These are phyloP conservation scores for Talaromyces thailandensis DNA, from an alignment of 495 filamentous ascomycete species.

Conservation along the genomic window DNA sequence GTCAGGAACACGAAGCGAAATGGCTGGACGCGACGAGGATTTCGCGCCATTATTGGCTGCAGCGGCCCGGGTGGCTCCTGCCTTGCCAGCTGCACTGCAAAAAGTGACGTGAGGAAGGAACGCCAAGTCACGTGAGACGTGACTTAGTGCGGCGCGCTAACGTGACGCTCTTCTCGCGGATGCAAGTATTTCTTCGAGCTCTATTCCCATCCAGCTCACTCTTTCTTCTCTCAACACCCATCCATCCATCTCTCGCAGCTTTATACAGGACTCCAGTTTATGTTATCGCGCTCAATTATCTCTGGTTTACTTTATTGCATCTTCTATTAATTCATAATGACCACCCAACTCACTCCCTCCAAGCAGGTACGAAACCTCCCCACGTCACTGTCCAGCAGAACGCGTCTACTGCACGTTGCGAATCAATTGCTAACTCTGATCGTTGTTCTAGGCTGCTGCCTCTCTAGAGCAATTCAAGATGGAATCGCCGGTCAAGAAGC, in stretches of 20 bases:
- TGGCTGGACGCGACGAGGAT: conserved; percentile 14
- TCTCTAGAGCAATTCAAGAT: conserved; percentile 85
- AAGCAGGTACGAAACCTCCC: conserved; percentile 63
- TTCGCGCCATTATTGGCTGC: conserved; percentile 9
- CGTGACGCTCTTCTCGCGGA: conserved; percentile 27
- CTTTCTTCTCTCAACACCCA: conserved; percentile 17
- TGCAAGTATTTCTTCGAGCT: conserved; percentile 18
- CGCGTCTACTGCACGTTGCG: conserved; percentile 20
- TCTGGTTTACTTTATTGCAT: conserved; percentile 2
- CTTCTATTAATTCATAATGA: conserved; percentile 40
- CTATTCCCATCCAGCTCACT: conserved; percentile 14
- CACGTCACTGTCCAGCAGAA: conserved; percentile 25
- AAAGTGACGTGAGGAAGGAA: conserved; percentile 10
- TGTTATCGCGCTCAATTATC: conserved; percentile 1
- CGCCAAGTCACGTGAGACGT: conserved; percentile 37
- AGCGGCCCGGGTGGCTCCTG: conserved; percentile 1
- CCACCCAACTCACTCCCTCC: conserved; percentile 69
- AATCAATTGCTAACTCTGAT: conserved; percentile 23
- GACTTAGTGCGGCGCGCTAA: conserved; percentile 38
- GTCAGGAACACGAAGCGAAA: not conserved
- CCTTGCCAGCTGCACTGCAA: not conserved
- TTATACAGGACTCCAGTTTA: conserved; percentile 11
- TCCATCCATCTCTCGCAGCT: conserved; percentile 11
- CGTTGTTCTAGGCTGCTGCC: conserved; percentile 58
- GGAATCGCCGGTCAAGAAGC: conserved; percentile 88